Conservation (phyloP, 1,284 basidiomycete species). For the Sphaerobolus stellatus region DNA sequence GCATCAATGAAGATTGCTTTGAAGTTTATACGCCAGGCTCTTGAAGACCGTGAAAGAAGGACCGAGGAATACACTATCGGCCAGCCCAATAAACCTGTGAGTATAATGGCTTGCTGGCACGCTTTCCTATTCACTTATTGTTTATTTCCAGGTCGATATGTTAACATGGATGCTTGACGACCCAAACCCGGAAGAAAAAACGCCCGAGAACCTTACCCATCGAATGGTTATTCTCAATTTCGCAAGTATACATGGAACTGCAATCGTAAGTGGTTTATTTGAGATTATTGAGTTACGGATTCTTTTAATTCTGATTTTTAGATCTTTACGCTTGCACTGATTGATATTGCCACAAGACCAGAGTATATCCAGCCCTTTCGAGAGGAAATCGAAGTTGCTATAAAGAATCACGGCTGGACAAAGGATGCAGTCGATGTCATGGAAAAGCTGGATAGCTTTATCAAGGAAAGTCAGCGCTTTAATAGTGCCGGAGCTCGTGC, state of each 20-base stretch:
- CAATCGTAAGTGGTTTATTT: neutral
- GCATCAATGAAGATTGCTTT: constrained; percentile 9
- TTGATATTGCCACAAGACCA: constrained; percentile 37
- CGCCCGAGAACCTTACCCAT: constrained; percentile 13
- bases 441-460: constrained; percentile 47
- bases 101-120: neutral
- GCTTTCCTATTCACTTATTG: neutral
- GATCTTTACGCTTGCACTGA: constrained; percentile 37
- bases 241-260: neutral
- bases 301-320: constrained; percentile 10
- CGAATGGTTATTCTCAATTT: neutral
- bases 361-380: constrained; percentile 40
- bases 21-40: constrained; percentile 21
- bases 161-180: neutral
- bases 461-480: constrained; percentile 42
- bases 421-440: constrained; percentile 41
- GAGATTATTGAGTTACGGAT: neutral
- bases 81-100: constrained; percentile 12
- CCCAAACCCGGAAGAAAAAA: neutral
- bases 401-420: constrained; percentile 44
- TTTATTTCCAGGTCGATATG: neutral
- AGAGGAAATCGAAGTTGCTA: constrained; percentile 40
- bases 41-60: constrained; percentile 23
- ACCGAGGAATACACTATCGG: constrained; percentile 21
- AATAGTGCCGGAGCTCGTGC: constrained; percentile 11